A percentile compares a stretch with the other conserved stretches of the same genome.
phyloP scores from a whole-genome alignment of 371 early-diverging fungal genomes.

The Coemansia sp. region DNA sequence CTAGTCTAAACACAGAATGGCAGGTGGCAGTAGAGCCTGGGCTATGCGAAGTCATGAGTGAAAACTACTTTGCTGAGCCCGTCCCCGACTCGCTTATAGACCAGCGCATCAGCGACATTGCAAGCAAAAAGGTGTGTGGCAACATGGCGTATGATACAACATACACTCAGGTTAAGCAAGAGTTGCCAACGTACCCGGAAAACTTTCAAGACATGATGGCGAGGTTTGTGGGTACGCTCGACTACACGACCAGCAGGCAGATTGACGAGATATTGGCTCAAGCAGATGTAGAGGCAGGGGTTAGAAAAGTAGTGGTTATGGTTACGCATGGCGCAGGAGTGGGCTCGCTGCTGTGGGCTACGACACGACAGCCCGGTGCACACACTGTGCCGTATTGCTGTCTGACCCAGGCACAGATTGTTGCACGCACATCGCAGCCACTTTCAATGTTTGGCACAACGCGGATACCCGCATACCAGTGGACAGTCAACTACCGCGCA shows the following conservation, averaged over 20 bases:
- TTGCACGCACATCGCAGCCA: conserved; percentile 10
- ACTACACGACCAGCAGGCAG: conserved; percentile 3
- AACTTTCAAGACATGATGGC: conserved; percentile 38
- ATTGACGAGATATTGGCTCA: background rate
- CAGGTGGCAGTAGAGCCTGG: conserved; percentile 40
- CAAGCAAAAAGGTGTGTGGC: background rate
- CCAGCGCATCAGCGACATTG: conserved; percentile 5
- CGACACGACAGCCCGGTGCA: conserved; percentile 16
- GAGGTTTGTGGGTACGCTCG: conserved; percentile 32
- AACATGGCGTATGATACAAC: conserved; percentile 1
- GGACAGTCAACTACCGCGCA: conserved; percentile 25
- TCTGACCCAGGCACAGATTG: conserved; percentile 21
- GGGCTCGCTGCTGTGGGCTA: conserved; percentile 43
- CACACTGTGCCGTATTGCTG: conserved; percentile 39
- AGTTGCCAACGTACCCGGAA: conserved; percentile 40
- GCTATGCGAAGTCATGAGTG: conserved; percentile 43
- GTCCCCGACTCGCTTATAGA: conserved; percentile 27
- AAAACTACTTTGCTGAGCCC: conserved; percentile 31
- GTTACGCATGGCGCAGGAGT: conserved; percentile 50
- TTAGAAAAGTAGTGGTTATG: conserved; percentile 25
- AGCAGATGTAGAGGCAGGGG: background rate
- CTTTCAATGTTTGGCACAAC: conserved; percentile 26
- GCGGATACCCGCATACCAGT: conserved; percentile 13
- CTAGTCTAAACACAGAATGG: background rate
- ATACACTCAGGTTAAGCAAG: background rate